Conservation (phyloP, 345 rosid species). For the Syzygium jambos region DNA sequence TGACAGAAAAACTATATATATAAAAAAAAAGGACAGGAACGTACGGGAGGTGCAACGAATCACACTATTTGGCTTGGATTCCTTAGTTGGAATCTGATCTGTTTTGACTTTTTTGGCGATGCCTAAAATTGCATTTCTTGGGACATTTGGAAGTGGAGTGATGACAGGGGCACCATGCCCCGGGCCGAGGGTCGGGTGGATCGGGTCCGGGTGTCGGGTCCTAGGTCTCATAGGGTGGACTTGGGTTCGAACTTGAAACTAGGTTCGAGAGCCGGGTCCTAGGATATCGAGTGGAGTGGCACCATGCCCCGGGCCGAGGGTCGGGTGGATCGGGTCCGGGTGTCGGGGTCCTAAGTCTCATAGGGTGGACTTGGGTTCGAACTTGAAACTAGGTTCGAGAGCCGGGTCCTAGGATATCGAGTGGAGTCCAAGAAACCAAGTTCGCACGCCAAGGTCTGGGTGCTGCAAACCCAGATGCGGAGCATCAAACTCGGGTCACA, state of each 20-base stretch:
- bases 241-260: too few species aligned
- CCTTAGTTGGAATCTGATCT: background rate
- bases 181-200: background rate
- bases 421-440: background rate
- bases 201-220: background rate
- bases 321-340: background rate
- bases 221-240: background rate
- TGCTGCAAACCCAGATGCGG: rapidly evolving
- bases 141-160: background rate
- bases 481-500: background rate
- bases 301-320: too few species aligned
- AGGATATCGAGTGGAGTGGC: too few species aligned
- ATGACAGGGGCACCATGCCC: background rate
- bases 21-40: background rate
- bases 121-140: background rate
- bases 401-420: background rate
- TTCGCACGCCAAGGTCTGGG: background rate
- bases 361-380: background rate
- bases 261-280: too few species aligned
- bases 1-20: background rate
- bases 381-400: background rate
- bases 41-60: background rate
- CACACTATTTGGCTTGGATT: background rate
- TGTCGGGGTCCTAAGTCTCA: background rate
- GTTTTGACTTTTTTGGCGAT: background rate